phyloP scores from a whole-genome alignment of 345 rosid genomes.

The Linum tenue region DNA sequence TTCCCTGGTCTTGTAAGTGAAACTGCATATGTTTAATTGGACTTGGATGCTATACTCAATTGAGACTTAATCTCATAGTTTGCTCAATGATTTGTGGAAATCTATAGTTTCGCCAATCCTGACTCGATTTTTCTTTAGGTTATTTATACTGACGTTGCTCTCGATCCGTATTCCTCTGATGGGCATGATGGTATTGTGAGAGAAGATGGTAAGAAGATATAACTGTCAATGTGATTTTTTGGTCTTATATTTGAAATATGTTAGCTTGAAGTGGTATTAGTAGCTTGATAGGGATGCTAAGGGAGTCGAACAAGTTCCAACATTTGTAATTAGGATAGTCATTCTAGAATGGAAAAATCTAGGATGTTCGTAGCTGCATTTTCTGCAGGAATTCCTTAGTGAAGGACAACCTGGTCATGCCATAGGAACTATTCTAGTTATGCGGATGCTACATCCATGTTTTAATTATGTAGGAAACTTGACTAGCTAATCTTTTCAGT shows the following conservation, averaged over 20 bases:
- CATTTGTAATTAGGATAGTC: background rate
- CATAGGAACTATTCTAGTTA: too few relatives aligned
- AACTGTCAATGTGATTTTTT: background rate
- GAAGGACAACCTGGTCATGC: too few relatives aligned
- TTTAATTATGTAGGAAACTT: too few relatives aligned
- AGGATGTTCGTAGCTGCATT: too few relatives aligned
- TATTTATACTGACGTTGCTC: slow-evolving; percentile 82
- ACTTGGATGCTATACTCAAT: background rate
- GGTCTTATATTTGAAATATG: background rate
- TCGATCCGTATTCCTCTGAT: slow-evolving; percentile 78
- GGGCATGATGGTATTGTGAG: slow-evolving; percentile 94
- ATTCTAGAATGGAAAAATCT: too few relatives aligned
- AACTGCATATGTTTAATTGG: background rate
- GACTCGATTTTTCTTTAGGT: slow-evolving; percentile 34
- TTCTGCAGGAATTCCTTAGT: too few relatives aligned
- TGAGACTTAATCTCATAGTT: background rate
- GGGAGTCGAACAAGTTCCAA: background rate
- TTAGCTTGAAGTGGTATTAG: background rate
- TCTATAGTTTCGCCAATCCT: background rate
- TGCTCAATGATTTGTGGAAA: slow-evolving; percentile 1
- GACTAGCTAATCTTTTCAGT: too few relatives aligned
- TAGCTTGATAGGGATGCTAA: background rate
- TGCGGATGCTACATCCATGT: too few relatives aligned
- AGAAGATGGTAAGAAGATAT: slow-evolving; percentile 51
- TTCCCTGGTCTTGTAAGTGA: slow-evolving; percentile 77